phyloP scores from a whole-genome alignment of 352 stramenopile species.

The Labyrinthula sp. region DNA sequence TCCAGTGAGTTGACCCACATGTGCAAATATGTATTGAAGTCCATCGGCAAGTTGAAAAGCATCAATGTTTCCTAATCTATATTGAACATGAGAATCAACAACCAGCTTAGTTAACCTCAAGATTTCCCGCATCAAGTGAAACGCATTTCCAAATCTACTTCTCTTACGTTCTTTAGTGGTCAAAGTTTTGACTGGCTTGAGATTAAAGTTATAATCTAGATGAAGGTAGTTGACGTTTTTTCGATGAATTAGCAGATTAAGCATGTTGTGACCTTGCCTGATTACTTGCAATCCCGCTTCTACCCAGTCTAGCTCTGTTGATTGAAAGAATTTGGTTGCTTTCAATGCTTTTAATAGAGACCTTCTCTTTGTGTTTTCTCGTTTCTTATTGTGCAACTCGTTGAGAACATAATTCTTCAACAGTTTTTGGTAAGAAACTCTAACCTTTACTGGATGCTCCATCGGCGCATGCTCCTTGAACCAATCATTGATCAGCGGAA shows the following conservation, averaged over 20 bases:
- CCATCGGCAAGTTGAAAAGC: slow-evolving; percentile 96
- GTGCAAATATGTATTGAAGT: slow-evolving; percentile 95
- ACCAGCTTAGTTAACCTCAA: slow-evolving; percentile 95
- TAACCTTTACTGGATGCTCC: slow-evolving; percentile 94
- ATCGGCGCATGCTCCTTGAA: slow-evolving; percentile 90
- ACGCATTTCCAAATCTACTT: slow-evolving; percentile 79
- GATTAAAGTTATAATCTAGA: slow-evolving; percentile 99
- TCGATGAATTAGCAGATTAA: slow-evolving; percentile 96
- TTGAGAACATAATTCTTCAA: slow-evolving; percentile 98
- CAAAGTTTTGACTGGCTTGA: slow-evolving; percentile 99
- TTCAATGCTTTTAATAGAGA: slow-evolving; percentile 95
- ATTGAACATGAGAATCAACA: slow-evolving; percentile 98
- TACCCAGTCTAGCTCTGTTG: slow-evolving; percentile 95
- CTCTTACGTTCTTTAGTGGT: slow-evolving; percentile 99
- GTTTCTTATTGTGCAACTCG: slow-evolving; percentile 78
- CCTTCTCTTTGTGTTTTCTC: slow-evolving; percentile 67
- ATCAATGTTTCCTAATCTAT: slow-evolving; percentile 95
- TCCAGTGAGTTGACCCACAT: slow-evolving; percentile 95
- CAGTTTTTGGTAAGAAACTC: slow-evolving; percentile 98
- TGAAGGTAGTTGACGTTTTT: slow-evolving; percentile 99
- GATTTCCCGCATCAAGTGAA: slow-evolving; percentile 88
- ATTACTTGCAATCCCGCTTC: slow-evolving; percentile 91
- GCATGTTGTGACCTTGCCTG: slow-evolving; percentile 97
- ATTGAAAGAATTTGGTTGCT: slow-evolving; percentile 99
- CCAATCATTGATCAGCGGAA: slow-evolving; percentile 95